These are phyloP conservation scores for Maudiozyma bulderi DNA, from an alignment of 805 yeast genomes.

Conservation along the genomic window DNA sequence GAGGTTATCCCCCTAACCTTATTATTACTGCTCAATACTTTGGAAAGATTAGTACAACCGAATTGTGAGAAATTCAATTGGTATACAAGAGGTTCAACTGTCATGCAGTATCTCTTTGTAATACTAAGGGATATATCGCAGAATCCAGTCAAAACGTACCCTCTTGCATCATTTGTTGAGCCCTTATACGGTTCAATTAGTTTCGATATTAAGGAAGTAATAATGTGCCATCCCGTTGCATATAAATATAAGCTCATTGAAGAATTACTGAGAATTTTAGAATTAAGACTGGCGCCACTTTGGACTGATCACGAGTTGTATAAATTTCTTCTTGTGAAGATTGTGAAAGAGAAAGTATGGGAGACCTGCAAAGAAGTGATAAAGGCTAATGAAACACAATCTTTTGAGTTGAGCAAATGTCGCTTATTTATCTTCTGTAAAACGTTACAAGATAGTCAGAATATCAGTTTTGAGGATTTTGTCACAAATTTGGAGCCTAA, in stretches of 20 bases:
- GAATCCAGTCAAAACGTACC: constrained; percentile 11
- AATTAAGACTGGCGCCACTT: constrained; percentile 16
- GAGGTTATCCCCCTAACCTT: constrained; percentile 18
- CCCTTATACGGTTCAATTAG: constrained; percentile 3
- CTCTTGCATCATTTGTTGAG: background rate
- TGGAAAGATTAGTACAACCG: constrained; percentile 17
- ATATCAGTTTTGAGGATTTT: constrained; percentile 14
- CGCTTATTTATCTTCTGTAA: constrained; percentile 12
- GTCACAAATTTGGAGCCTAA: constrained; percentile 13
- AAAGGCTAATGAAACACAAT: background rate
- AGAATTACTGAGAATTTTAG: constrained; percentile 16
- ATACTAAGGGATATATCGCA: constrained; percentile 19
- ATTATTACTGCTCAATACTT: constrained; percentile 16
- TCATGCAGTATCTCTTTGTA: constrained; percentile 25
- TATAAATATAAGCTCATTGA: constrained; percentile 20
- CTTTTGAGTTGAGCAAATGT: constrained; percentile 5
- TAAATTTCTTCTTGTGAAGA: constrained; percentile 17
- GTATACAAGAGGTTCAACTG: constrained; percentile 26
- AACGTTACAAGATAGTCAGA: constrained; percentile 6
- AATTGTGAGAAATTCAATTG: constrained; percentile 14
- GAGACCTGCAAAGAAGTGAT: constrained; percentile 2
- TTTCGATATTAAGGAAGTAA: constrained; percentile 13
- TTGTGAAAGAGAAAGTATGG: constrained; percentile 23
- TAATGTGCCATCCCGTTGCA: constrained; percentile 7
- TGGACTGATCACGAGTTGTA: constrained; percentile 22